Percentiles rank a stretch among this genome's conserved stretches.
Evolutionary conservation across 371 early-diverging fungal genomes (phyloP).

Genomic region (Sporodiniella umbellata): DNA sequence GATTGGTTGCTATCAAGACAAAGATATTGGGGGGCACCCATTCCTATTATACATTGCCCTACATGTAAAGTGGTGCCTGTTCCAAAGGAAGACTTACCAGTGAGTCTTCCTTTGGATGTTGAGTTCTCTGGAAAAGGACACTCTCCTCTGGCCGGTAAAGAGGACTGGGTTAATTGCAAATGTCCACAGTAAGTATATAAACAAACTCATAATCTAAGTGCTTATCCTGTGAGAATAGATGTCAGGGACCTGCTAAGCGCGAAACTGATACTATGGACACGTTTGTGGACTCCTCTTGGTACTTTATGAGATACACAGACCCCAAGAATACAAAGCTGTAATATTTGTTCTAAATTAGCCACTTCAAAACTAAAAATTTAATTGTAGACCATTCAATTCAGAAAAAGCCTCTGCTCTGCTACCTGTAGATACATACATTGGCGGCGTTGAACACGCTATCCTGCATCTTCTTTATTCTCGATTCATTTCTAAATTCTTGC

Average conservation of each 20-base stretch:
- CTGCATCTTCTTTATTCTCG: constrained; percentile 92
- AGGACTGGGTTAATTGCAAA: constrained; percentile 63
- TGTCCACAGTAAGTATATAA: constrained; percentile 69
- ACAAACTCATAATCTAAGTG: not conserved
- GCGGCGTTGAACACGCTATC: constrained; percentile 94
- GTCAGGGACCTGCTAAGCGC: constrained; percentile 69
- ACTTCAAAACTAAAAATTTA: not conserved
- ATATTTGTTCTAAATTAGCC: not conserved
- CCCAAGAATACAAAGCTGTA: constrained; percentile 60
- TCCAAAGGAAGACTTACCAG: constrained; percentile 79
- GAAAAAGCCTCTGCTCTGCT: constrained; percentile 56
- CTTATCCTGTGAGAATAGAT: constrained; percentile 30
- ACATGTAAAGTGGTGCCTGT: constrained; percentile 86
- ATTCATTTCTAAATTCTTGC: constrained; percentile 83
- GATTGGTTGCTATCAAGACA: constrained; percentile 99
- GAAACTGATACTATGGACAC: constrained; percentile 97
- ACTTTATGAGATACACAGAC: constrained; percentile 84
- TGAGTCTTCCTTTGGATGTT: constrained; percentile 66
- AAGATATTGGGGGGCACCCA: constrained; percentile 99
- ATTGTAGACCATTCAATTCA: constrained; percentile 56
- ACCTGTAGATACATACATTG: constrained; percentile 92
- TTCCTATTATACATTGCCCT: constrained; percentile 92
- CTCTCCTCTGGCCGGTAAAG: constrained; percentile 59
- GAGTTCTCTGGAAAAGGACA: constrained; percentile 68
- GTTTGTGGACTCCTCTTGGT: constrained; percentile 96